Base-by-base conservation (phyloP, 345 rosid species). In the Populus alba region DNA sequence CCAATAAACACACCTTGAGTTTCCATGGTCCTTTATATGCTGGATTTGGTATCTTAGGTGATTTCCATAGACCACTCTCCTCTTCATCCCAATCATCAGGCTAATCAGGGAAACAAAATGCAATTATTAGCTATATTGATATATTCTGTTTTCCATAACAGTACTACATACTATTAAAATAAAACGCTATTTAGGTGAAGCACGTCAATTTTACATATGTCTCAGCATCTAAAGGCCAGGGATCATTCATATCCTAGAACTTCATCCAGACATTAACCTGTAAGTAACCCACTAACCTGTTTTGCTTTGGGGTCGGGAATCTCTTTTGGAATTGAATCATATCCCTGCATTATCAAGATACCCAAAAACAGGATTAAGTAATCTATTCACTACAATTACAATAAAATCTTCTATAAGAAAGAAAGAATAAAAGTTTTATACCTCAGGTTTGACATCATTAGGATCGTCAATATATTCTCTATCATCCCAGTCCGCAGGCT, bases 401-500 rank as follows among this genome's bases (percentile, higher is more conserved):
- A 59, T 12, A 72, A 49, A 2, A 66, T 59, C 70, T n/a, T 65
- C 41, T 57, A 7, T 39, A 20, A 27, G 17, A 16, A 80, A 23
- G 71, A 81, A 20, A 66, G 77, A 78, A 1, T 0, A 22, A 15
- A 63, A 72, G 68, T 62, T 33, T 71, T n/a, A 72, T 83, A 95
- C 98, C 97, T 91, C 85, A 13, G 98, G 97, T 87, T 92, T 92
- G 75, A 86, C 89, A 82, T 80, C 92, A 73, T 87, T 81, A 66
- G 95, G 98, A 81, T 94, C 97, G 29, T 91, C 95, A 4, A 94
- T 90, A 82, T 90, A 94, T 77, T 94, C 98, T 78, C 90, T 90
- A 38, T 91, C 97, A 79, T 94, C 98, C 98, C 97, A 94, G 77
- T 91, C 97, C 77, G 86, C 89, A 49, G 97, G 97, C 98, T 94